Evolutionary conservation across 257 asterid species (phyloP), one percentile per base, ranked within the genome.

Genomic region (Lycium barbarum): DNA sequence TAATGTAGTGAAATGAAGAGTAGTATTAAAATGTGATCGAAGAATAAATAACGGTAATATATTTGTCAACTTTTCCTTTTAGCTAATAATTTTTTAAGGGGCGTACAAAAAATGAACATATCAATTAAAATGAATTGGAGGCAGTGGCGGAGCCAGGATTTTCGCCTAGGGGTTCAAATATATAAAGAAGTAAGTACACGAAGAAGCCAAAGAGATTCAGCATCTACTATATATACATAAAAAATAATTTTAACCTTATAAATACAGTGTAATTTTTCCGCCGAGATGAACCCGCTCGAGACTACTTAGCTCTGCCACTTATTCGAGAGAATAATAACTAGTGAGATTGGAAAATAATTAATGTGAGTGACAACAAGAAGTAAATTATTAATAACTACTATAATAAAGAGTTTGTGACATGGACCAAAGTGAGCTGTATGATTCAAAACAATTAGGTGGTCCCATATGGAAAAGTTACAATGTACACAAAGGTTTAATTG

Each of bases 381-480:
- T 51, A 43, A 74, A 74, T 9, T 49, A 45, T 3, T 1, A 2
- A 45, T 1, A 5, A 45, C 51, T 45, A 45, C 51, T 49, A 49
- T 49, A 17, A 55, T 54, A 53, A 62, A 62, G 73, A 62, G 14
- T 68, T 68, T 7, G 63, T 76, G 92, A 88, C 57, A 85, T 79
- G 89, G 89, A 87, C 73, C 85, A 86, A 62, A 82, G 86, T 88
- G 91, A 90, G 92, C 84, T 87, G 92, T 91, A 87, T 86, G 84
- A 83, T 79, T 65, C 22, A 70, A 18, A 74, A 89, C 83, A n/a
- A 61, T 43, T 10, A 45, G 35, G 83, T 87, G 86, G 90, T 85
- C 82, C 89, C 90, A 84, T 79, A 82, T 78, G 84, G 55, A 88
- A 90, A 92, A 88, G 93, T 92, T 86, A 88, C 90, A 26, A 26